Base-by-base conservation (phyloP, 148 eudicot species). In the Fagopyrum tataricum region DNA sequence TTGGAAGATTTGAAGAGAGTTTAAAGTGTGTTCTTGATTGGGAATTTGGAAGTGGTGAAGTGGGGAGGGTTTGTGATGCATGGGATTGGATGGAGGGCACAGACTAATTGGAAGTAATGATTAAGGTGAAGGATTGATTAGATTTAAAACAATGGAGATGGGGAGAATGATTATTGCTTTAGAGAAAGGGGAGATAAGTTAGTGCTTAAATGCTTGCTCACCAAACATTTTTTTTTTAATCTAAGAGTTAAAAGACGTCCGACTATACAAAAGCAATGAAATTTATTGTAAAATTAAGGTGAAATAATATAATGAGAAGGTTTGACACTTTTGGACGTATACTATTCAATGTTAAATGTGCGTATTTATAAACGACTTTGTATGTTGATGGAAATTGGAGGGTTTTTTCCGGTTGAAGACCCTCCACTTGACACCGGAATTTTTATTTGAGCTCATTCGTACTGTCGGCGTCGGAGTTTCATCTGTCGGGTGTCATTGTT, bases 81-180 rank as follows among this genome's bases (percentile, higher is more conserved):
- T 12, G 9, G 14, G 51, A 47, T 47, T 12, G 15, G 13, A 46
- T 8, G 2, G 10, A 13, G 49, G 49, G 49, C 49, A 17, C 21
- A 3, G 20, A 20, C 37, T 23, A 62, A 62, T 62, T 62, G 68
- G 43, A 62, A 62, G 68, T 62, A 62, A 62, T 62, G 68, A 62
- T 62, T 31, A 37, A 13, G 41, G 37, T n/a, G 17, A 62, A 42
- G 68, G 68, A 26, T 62, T 62, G 5, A 14, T 62, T 31, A 6
- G 68, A 62, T 62, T 62, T 31, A 31, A 62, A 62, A 37, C 41
- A 62, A 37, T 14, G 41, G 2, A 31, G 43, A 62, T 62, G 68
- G 68, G 68, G 26, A 37, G 68, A 62, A 62, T 62, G 68, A 62
- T 62, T 62, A 43, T 62, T 13, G 68, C 68, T 62, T 62, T 62